phyloP scores from a whole-genome alignment of 164 flowering plant species.

The Aristolochia contorta region DNA sequence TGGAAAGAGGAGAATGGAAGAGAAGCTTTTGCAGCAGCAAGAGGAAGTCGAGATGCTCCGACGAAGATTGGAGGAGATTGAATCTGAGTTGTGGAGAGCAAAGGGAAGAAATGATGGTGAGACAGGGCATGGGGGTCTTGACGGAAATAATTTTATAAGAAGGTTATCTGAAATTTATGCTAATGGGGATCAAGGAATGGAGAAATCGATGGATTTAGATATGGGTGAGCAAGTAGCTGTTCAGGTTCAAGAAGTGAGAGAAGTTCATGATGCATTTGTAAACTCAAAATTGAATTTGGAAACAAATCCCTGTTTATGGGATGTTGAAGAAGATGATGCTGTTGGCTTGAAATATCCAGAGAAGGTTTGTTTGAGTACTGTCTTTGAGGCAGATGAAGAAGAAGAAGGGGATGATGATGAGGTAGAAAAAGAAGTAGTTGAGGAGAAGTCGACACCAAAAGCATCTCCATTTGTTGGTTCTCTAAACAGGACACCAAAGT shows the following conservation, averaged over 20 bases:
- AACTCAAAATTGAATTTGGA: not conserved
- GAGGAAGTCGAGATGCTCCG: constrained; percentile 71
- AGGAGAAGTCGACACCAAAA: constrained; percentile 40
- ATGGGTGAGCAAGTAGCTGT: constrained; percentile 43
- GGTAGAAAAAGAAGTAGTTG: constrained; percentile 71
- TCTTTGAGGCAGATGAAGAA: constrained; percentile 70
- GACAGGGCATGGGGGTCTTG: constrained; percentile 17
- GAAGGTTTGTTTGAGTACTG: constrained; percentile 64
- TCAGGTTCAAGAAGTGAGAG: constrained; percentile 30
- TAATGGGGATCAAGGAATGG: constrained; percentile 75
- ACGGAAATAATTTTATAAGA: constrained; percentile 47
- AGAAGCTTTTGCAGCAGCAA: constrained; percentile 68
- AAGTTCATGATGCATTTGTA: constrained; percentile 9
- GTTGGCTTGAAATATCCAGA: constrained; percentile 25
- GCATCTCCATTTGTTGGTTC: constrained; percentile 8
- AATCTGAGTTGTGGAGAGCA: constrained; percentile 41
- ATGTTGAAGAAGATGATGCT: constrained; percentile 15
- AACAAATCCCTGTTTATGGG: constrained; percentile 1
- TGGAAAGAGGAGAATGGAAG: constrained; percentile 82
- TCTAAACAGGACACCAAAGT: constrained; percentile 13
- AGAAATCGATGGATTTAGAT: constrained; percentile 86
- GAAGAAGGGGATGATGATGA: constrained; percentile 54
- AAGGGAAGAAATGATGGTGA: constrained; percentile 17
- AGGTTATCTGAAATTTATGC: constrained; percentile 45
- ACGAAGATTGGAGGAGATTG: constrained; percentile 64